Evolutionary conservation across 2,329 filamentous ascomycete genomes (phyloP).

Genomic region (Hymenoscyphus fructigenus): DNA sequence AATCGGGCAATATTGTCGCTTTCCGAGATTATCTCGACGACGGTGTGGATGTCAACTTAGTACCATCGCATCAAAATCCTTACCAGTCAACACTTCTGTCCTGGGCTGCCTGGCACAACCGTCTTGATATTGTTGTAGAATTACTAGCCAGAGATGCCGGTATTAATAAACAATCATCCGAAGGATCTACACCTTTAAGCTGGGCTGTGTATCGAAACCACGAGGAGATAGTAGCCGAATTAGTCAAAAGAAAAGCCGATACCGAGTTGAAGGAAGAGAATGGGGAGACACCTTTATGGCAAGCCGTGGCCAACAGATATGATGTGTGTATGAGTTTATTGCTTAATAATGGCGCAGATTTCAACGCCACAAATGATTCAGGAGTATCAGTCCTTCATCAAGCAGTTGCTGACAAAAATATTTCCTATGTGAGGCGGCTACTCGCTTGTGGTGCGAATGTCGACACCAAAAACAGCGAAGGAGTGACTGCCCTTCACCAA

Average conservation of each 20-base stretch:
- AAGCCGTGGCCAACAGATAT: neutral
- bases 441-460: neutral
- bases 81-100: neutral
- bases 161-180: neutral
- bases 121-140: neutral
- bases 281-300: neutral
- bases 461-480: neutral
- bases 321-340: neutral
- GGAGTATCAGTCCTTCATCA: neutral
- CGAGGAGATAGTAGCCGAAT: neutral
- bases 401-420: neutral
- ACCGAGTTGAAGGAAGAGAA: neutral
- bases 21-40: too few relatives aligned
- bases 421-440: neutral
- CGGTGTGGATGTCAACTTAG: neutral
- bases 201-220: neutral
- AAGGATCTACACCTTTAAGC: neutral
- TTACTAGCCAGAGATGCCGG: neutral
- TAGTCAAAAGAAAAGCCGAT: neutral
- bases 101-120: neutral
- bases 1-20: too few relatives aligned
- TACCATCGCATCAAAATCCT: neutral
- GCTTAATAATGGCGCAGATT: neutral
- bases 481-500: neutral
- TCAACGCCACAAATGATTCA: neutral